Evolutionary conservation across 192 early-diverging fungal species (phyloP).

Genomic region (Backusella sp.): DNA sequence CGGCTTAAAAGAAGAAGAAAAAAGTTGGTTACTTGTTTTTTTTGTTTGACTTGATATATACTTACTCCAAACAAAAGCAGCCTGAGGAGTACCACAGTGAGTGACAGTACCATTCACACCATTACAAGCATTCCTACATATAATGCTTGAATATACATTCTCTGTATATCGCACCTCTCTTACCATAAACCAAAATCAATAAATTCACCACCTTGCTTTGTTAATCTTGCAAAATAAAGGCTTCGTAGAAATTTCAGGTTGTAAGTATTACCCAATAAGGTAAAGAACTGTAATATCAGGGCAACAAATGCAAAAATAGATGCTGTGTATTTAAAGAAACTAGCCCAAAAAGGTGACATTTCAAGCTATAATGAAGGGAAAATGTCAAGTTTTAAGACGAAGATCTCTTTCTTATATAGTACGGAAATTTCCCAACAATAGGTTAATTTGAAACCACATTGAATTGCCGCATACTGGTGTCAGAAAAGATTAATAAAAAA

Average conservation of each 20-base stretch:
- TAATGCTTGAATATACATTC: not conserved
- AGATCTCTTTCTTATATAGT: not conserved
- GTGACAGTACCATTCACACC: not conserved
- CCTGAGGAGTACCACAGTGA: not conserved
- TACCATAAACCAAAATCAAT: slow-evolving; percentile 7
- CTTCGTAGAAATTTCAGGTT: not conserved
- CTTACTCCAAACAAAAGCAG: slow-evolving; percentile 1
- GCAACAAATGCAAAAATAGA: not conserved
- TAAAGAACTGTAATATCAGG: not conserved
- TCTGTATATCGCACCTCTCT: not conserved
- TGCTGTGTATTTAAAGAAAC: not conserved
- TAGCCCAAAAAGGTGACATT: not conserved
- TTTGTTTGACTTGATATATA: not conserved
- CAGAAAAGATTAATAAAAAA: not conserved
- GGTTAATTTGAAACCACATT: not conserved
- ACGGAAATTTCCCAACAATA: not conserved
- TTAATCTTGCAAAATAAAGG: not conserved
- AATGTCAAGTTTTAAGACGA: not conserved
- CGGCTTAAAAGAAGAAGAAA: not conserved
- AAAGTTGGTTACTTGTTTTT: not conserved
- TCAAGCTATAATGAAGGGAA: not conserved
- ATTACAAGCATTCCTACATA: not conserved
- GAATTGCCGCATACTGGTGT: not conserved
- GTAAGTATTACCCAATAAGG: not conserved
- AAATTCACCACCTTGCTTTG: not conserved